Percentiles rank a stretch among this genome's conserved stretches.
These are phyloP conservation scores for Microdochium trichocladiopsis DNA, from an alignment of 2,329 filamentous ascomycete genomes.

Conservation along the genomic window DNA sequence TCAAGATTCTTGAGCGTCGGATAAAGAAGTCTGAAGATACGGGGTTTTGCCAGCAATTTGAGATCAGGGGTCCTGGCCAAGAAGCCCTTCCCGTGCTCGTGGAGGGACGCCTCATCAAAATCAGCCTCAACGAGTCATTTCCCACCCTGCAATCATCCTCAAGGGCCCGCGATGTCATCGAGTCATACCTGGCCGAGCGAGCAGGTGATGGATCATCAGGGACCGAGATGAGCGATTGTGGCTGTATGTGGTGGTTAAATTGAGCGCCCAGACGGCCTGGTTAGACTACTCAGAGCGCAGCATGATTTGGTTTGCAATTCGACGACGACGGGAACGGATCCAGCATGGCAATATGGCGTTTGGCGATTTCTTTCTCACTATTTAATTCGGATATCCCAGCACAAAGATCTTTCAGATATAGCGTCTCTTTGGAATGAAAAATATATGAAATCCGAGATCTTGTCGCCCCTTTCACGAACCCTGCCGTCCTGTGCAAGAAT, in stretches of 20 bases:
- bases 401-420: not conserved
- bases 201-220: conserved; percentile 1
- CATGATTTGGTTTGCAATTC: not conserved
- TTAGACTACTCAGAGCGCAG: not conserved
- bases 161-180: conserved; percentile 3
- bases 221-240: conserved; percentile 37
- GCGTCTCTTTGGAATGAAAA: not conserved
- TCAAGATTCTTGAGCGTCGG: conserved; percentile 50
- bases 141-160: not conserved
- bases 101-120: conserved; percentile 30
- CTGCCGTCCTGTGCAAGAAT: too few relatives aligned
- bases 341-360: not conserved
- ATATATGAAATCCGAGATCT: not conserved
- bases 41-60: conserved; percentile 41
- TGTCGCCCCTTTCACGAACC: too few relatives aligned
- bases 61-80: conserved; percentile 31
- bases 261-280: conserved; percentile 16
- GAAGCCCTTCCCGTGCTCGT: conserved; percentile 26
- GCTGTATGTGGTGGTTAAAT: conserved; percentile 45
- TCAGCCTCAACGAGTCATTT: conserved; percentile 35
- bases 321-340: not conserved
- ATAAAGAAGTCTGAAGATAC: conserved; percentile 21
- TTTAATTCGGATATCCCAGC: not conserved
- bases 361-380: not conserved
- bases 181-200: conserved; percentile 5